Conservation (phyloP, 208 protist genomes). For the Trypanosoma scelopori region DNA sequence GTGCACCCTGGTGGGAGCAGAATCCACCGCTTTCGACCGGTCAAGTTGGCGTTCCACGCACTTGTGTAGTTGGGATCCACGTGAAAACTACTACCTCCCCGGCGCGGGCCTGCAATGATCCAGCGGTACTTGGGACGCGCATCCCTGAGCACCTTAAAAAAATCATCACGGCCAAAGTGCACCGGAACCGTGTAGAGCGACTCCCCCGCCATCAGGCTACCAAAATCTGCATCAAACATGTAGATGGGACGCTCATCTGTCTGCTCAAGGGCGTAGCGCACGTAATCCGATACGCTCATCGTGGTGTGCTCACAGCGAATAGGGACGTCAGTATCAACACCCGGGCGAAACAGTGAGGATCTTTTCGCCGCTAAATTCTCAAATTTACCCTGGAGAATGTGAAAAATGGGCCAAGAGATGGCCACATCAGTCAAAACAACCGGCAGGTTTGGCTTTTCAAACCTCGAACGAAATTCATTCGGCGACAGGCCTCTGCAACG, state of each 20-base stretch:
- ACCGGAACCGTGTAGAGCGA: constrained; percentile 75
- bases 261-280: constrained; percentile 74
- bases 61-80: constrained; percentile 88
- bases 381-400: constrained; percentile 68
- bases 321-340: constrained; percentile 40
- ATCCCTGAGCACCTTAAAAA: constrained; percentile 70
- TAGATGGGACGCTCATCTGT: constrained; percentile 89
- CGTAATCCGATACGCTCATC: constrained; percentile 85
- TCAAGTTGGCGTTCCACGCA: constrained; percentile 90
- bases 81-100: constrained; percentile 88
- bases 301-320: constrained; percentile 87
- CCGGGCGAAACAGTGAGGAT: constrained; percentile 38
- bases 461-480: constrained; percentile 66
- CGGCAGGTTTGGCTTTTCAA: constrained; percentile 67
- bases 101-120: constrained; percentile 84
- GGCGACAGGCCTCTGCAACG: constrained; percentile 51
- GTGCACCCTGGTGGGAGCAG: constrained; percentile 77
- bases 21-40: constrained; percentile 86
- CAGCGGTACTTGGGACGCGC: constrained; percentile 84
- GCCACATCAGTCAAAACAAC: constrained; percentile 80
- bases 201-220: constrained; percentile 48
- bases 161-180: constrained; percentile 82
- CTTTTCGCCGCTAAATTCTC: constrained; percentile 59
- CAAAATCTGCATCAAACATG: constrained; percentile 90
- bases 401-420: constrained; percentile 81